Evolutionary conservation across 805 yeast species (phyloP).

Genomic region (Isabelozyma rhagii): DNA sequence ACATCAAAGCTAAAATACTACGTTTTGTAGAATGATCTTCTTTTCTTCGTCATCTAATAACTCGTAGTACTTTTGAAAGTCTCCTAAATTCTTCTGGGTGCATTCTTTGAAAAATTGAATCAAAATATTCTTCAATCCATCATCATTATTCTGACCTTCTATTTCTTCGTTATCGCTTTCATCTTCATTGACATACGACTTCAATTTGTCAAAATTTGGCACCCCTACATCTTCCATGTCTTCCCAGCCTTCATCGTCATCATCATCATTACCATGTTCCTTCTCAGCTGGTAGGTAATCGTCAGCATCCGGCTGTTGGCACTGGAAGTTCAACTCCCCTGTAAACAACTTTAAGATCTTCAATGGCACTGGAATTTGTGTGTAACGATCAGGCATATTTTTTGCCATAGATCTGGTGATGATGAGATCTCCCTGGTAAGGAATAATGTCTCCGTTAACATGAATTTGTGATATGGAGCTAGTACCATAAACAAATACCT

Average conservation of each 20-base stretch:
- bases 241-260: conserved; percentile 66
- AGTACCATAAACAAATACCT: conserved; percentile 60
- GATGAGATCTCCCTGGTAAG: conserved; percentile 61
- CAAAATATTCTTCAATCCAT: conserved; percentile 38
- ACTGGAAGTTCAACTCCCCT: conserved; percentile 66
- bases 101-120: conserved; percentile 55
- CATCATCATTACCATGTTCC: conserved; percentile 35
- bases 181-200: conserved; percentile 51
- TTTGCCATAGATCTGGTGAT: conserved; percentile 84
- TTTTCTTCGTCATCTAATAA: conserved; percentile 52
- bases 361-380: conserved; percentile 62
- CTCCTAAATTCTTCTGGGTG: conserved; percentile 44
- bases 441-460: conserved; percentile 78
- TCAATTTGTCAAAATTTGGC: conserved; percentile 60
- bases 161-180: conserved; percentile 32
- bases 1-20: conserved; percentile 25
- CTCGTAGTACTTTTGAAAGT: conserved; percentile 53
- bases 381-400: conserved; percentile 56
- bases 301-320: conserved; percentile 45
- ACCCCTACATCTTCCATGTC: conserved; percentile 67
- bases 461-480: conserved; percentile 44
- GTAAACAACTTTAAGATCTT: conserved; percentile 72
- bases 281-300: conserved; percentile 32
- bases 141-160: conserved; percentile 27
- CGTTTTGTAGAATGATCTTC: conserved; percentile 47